phyloP scores from a whole-genome alignment of 768 basidiomycete species.

The Boletus eberwhitei region DNA sequence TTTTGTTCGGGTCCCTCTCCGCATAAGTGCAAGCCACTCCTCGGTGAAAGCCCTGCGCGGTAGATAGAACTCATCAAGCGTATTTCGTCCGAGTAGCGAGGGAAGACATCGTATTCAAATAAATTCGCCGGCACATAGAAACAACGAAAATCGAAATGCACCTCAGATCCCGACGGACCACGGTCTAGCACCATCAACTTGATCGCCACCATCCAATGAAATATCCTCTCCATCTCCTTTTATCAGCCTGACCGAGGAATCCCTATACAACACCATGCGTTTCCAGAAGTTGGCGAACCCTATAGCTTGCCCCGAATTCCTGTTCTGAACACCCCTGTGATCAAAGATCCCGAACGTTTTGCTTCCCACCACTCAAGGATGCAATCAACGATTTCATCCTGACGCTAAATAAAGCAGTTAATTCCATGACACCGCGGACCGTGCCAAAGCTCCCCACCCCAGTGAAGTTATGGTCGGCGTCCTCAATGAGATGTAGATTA shows the following conservation, averaged over 20 bases:
- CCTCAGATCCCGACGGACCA: neutral
- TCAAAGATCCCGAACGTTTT: slow-evolving; percentile 43
- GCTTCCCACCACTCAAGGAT: slow-evolving; percentile 68
- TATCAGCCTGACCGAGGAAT: neutral
- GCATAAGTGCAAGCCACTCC: too few relatives aligned
- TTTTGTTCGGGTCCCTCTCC: neutral
- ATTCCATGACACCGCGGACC: neutral
- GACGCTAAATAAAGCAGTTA: slow-evolving; percentile 37
- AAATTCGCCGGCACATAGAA: neutral
- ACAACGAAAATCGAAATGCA: neutral
- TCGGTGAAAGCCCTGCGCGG: neutral
- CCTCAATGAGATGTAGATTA: slow-evolving; percentile 64
- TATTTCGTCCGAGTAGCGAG: slow-evolving; percentile 2
- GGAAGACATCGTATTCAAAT: neutral
- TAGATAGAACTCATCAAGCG: neutral
- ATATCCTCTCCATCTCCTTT: neutral
- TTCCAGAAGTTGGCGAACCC: neutral
- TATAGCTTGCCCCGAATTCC: slow-evolving; percentile 51
- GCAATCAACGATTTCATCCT: slow-evolving; percentile 63
- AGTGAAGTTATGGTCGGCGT: slow-evolving; percentile 77
- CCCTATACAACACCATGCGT: neutral
- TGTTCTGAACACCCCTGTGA: slow-evolving; percentile 62
- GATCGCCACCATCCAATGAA: too few relatives aligned
- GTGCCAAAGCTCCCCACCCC: slow-evolving; percentile 36
- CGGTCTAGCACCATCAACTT: neutral